Evolutionary conservation across 148 eudicot genomes (phyloP), one percentile per base, ranked within the genome.

Genomic region (Diospyros kaki): DNA sequence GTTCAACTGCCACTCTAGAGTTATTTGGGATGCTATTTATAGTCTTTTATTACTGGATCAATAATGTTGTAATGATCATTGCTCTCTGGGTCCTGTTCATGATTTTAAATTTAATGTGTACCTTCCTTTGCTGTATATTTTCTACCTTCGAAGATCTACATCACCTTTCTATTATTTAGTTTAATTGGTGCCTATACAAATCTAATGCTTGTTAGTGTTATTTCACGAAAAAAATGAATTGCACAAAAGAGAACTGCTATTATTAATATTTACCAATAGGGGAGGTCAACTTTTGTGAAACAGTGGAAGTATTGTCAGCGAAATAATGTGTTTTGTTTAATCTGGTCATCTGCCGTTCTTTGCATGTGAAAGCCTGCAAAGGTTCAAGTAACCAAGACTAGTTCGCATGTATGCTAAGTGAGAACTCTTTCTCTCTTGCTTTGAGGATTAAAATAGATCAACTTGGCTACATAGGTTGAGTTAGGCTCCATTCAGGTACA

Each of bases 61-160:
- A 44, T 53, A 38, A 75, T 53, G 58, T 38, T 68, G 62, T 61
- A 61, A 68, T 18, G 50, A 39, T 53, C 48, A 48, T 76, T 68
- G 51, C 40, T 68, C 18, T 71, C 28, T 28, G 50, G 64, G 58
- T 71, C 15, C 11, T 56, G 3, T 56, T 58, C 48, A 40, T 28
- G 11, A 62, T 62, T 28, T 28, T 66, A 66, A 44, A 14, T 43
- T 5, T 5, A 43, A 43, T 44, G 51, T 5, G 15, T 10, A 5
- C 17, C 41, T 18, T 15, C 53, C 52, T 44, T 0, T 59, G 38
- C 1, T 52, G 39, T n/a, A 40, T n/a, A 45, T 46, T 63, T 2
- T 66, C 54, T 46, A 17, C 39, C 9, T 59, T 59, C 38, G n/a
- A n/a, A 59, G 62, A 13, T 12, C 48, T 18, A 17, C 9, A 17